A percentile compares a stretch with the other conserved stretches of the same genome.
Conservation (phyloP, 2,329 filamentous ascomycete genomes). For the Verticillium tricorpus region DNA sequence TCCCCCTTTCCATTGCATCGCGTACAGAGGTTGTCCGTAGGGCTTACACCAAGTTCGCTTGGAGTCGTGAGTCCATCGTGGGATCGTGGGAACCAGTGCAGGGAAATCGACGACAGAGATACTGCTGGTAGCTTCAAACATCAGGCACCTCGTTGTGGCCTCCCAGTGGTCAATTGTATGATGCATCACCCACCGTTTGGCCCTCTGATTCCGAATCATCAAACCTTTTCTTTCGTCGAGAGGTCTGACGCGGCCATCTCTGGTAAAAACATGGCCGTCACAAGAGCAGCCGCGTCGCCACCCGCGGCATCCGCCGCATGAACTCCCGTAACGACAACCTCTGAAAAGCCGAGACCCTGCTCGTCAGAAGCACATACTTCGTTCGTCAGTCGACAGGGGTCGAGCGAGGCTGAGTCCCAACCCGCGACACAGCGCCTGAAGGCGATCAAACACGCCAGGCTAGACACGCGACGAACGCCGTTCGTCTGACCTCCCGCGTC, state of each 20-base stretch:
- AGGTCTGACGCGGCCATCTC: neutral
- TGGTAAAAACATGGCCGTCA: neutral
- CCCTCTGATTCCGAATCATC: neutral
- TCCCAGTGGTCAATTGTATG: neutral
- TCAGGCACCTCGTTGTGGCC: neutral
- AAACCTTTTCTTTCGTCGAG: neutral
- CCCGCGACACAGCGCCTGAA: neutral
- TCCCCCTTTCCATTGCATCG: too few species aligned
- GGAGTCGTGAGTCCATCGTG: too few species aligned
- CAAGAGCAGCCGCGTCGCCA: too few species aligned
- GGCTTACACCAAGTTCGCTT: too few species aligned
- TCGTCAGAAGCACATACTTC: neutral
- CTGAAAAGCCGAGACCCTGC: neutral
- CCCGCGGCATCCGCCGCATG: too few species aligned
- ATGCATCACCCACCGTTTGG: neutral
- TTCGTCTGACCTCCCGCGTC: neutral
- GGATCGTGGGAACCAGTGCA: too few species aligned
- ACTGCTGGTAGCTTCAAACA: too few species aligned
- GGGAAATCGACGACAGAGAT: too few species aligned
- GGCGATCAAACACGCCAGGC: neutral
- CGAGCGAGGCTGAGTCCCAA: neutral
- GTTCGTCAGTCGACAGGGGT: neutral
- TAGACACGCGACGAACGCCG: neutral
- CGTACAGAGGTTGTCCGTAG: too few species aligned
- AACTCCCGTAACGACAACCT: too few species aligned